Percentiles rank a stretch among this genome's conserved stretches.
Conservation (phyloP, 345 rosid species). For the Hibiscus tridactylites region DNA sequence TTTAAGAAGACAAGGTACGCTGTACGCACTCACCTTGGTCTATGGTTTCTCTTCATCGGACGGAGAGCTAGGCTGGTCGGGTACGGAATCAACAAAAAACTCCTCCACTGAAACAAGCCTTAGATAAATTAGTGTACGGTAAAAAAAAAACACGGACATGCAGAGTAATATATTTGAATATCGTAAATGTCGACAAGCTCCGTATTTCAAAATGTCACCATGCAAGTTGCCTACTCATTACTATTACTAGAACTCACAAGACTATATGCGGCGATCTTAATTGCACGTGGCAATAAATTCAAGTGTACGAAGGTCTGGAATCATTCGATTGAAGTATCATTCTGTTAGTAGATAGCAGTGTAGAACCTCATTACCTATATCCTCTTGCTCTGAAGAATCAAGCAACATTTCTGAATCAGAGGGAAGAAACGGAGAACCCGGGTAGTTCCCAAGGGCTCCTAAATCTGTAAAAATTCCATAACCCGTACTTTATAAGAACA, state of each 20-base stretch:
- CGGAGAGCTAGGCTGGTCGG: slow-evolving; percentile 64
- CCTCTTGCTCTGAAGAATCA: slow-evolving; percentile 87
- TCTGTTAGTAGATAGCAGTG: neutral
- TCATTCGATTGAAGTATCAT: neutral
- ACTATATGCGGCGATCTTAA: neutral
- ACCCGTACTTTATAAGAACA: neutral
- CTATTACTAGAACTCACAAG: neutral
- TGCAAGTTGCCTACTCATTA: too few species aligned
- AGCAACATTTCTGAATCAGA: slow-evolving; percentile 96
- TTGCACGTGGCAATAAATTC: neutral
- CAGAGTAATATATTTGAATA: neutral
- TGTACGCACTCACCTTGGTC: slow-evolving; percentile 23
- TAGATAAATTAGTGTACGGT: slow-evolving; percentile 5
- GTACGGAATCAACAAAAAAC: slow-evolving; percentile 80
- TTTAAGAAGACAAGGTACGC: slow-evolving; percentile 5
- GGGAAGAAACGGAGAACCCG: slow-evolving; percentile 88
- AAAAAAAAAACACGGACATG: neutral
- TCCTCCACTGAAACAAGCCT: slow-evolving; percentile 54
- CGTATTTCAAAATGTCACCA: neutral
- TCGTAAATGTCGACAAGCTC: neutral
- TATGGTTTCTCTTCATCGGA: slow-evolving; percentile 81
- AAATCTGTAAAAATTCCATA: slow-evolving; percentile 51
- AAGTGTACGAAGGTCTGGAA: too few species aligned
- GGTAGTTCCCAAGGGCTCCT: slow-evolving; percentile 89
- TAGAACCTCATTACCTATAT: slow-evolving; percentile 46